These are phyloP conservation scores for Wallacemonas rigidus DNA, from an alignment of 208 protist species.

Conservation along the genomic window DNA sequence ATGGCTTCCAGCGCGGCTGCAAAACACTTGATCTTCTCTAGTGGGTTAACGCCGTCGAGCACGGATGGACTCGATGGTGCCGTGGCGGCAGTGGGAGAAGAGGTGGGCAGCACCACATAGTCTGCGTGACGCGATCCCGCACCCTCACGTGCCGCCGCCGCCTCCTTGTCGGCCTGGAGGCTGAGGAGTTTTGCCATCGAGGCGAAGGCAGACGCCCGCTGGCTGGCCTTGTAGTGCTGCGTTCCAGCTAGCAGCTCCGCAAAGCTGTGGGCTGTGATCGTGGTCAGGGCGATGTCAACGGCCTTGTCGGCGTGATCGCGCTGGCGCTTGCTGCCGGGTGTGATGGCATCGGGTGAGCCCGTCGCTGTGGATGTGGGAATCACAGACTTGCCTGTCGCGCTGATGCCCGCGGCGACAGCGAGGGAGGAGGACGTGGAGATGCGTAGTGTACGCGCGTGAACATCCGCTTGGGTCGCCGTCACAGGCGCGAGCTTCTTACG, in stretches of 20 bases:
- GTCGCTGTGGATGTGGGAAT: constrained; percentile 21
- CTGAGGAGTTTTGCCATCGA: constrained; percentile 46
- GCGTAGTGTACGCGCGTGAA: constrained; percentile 78
- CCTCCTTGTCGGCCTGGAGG: constrained; percentile 24
- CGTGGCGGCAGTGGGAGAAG: background rate
- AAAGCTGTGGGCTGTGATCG: constrained; percentile 34
- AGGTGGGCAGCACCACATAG: background rate
- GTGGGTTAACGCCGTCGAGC: constrained; percentile 31
- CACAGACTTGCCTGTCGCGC: constrained; percentile 13
- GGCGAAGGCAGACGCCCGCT: constrained; percentile 61
- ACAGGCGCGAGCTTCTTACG: constrained; percentile 82
- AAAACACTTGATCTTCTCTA: constrained; percentile 60
- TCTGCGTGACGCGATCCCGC: background rate
- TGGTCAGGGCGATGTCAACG: background rate
- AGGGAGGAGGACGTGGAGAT: constrained; percentile 57
- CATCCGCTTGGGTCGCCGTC: constrained; percentile 76
- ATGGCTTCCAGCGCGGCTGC: constrained; percentile 65
- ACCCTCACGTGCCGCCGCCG: background rate
- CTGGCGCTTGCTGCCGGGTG: background rate
- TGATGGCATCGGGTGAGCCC: constrained; percentile 1
- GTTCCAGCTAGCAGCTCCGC: constrained; percentile 51
- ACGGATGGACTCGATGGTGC: background rate
- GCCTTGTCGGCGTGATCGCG: constrained; percentile 1
- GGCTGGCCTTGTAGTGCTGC: constrained; percentile 64
- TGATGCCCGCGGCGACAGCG: constrained; percentile 16